phyloP scores from a whole-genome alignment of 352 stramenopile species.

The Thraustochytrium striatum region DNA sequence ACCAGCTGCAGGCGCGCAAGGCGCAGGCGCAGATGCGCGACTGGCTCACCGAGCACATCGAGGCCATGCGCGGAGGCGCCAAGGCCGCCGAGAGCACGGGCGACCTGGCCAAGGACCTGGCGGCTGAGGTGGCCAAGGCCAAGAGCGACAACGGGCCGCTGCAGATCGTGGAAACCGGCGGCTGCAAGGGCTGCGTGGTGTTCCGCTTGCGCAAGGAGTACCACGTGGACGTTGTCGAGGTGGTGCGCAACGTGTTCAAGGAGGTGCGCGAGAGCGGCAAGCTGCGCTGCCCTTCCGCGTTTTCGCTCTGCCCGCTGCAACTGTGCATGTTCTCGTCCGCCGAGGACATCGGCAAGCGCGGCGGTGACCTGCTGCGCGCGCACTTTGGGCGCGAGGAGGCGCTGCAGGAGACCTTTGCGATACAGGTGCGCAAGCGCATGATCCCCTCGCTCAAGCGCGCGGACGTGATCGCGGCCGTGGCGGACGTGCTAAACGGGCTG shows the following conservation, averaged over 20 bases:
- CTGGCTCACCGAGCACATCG: too few relatives aligned
- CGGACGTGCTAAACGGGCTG: not conserved
- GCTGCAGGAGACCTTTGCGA: not conserved
- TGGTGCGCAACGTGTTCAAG: not conserved
- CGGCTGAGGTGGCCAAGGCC: not conserved
- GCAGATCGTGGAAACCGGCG: not conserved
- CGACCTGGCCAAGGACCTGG: not conserved
- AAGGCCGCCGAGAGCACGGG: not conserved
- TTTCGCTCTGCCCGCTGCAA: not conserved
- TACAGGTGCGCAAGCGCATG: not conserved
- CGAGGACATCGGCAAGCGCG: not conserved
- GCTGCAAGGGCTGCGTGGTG: not conserved
- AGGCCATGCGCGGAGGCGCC: not conserved
- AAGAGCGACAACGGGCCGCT: conserved; percentile 3
- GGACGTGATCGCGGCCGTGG: not conserved
- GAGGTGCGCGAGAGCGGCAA: not conserved
- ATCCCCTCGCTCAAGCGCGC: not conserved
- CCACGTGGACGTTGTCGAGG: not conserved
- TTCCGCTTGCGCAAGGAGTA: not conserved
- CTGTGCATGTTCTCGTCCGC: not conserved
- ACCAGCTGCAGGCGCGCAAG: too few relatives aligned
- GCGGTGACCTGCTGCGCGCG: not conserved
- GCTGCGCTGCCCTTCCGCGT: not conserved
- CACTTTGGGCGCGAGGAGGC: not conserved
- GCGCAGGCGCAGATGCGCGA: too few relatives aligned